Evolutionary conservation across 1,284 basidiomycete genomes (phyloP).

Genomic region (Leccinum griseonigrum): DNA sequence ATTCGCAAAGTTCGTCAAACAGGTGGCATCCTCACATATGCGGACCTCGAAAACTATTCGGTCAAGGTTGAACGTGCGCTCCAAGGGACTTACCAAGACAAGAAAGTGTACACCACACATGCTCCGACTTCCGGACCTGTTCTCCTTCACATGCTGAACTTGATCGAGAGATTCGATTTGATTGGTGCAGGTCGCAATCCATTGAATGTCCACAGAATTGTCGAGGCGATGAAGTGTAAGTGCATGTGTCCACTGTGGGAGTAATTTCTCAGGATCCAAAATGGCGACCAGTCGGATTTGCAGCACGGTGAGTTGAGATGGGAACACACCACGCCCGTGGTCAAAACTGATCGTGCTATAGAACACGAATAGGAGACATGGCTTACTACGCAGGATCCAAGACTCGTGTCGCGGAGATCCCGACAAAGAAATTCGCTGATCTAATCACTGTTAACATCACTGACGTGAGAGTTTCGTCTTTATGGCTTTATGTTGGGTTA

Average conservation of each 20-base stretch:
- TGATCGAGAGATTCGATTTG: constrained; percentile 68
- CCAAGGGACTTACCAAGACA: constrained; percentile 70
- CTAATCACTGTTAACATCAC: constrained; percentile 67
- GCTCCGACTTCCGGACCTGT: constrained; percentile 84
- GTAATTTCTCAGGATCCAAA: constrained; percentile 11
- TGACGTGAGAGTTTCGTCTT: constrained; percentile 55
- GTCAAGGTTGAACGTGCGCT: constrained; percentile 75
- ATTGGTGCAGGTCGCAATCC: constrained; percentile 47
- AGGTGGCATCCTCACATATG: constrained; percentile 77
- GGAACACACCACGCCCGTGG: constrained; percentile 9
- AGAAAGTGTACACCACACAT: constrained; percentile 80
- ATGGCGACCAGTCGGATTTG: constrained; percentile 57
- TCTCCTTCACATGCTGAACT: constrained; percentile 77
- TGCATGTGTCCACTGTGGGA: constrained; percentile 15
- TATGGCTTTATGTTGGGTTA: constrained; percentile 7
- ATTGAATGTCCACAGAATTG: constrained; percentile 65
- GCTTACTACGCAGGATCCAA: constrained; percentile 54
- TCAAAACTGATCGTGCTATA: constrained; percentile 24
- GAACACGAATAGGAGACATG: constrained; percentile 83
- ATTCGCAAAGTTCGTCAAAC: constrained; percentile 62
- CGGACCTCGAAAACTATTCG: constrained; percentile 70
- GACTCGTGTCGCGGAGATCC: constrained; percentile 60
- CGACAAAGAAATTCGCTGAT: constrained; percentile 69
- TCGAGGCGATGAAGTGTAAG: constrained; percentile 77
- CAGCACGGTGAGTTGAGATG: constrained; percentile 48